Base-by-base conservation (phyloP, 2,329 filamentous ascomycete species). In the Hortaea sp. region DNA sequence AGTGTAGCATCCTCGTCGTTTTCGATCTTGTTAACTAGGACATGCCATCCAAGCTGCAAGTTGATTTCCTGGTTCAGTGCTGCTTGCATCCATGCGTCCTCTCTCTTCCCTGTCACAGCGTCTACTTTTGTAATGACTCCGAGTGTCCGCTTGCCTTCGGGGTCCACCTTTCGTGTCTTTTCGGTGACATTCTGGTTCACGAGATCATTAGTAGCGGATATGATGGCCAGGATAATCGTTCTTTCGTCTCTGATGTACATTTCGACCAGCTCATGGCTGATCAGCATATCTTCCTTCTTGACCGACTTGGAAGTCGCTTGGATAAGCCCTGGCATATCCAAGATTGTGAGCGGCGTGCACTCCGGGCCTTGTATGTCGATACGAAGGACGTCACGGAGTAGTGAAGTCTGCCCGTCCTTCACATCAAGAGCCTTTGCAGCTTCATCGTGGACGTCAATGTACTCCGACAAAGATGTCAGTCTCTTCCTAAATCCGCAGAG, bases 191-290 rank as follows among this genome's bases (percentile, higher is more conserved):
- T 29, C n/a, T 43, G 68, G 0, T 64, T 71, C 0, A 61, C 62
- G 39, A 70, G 58, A 41, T 75, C 70, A 5, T 67, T 64, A 20
- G 62, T 66, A 5, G 66, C 65, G 0, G 63, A 62, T 1, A 72
- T 51, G 0, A 73, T 67, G 0, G 66, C 59, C 4, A 73, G 59
- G 10, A 72, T 69, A 37, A 70, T 63, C 1, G 62, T 63, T 2
- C 63, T 53, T 0, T 55, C 50, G 39, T 66, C 65, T 7, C 53
- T 27, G 53, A 70, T 64, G 44, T 71, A 70, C 1, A 37, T 30
- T 5, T 57, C 39, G 0, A 69, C 67, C 47, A 71, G 60, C 1
- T 56, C 52, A 29, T 57, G 51, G 2, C 71, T 65, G 5, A 66
- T 46, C 1, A 47, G 28, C 6, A 66, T 61, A 42, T 71, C 68